Base-by-base conservation (phyloP, 2,329 filamentous ascomycete species). In the Fusarium floridanum region DNA sequence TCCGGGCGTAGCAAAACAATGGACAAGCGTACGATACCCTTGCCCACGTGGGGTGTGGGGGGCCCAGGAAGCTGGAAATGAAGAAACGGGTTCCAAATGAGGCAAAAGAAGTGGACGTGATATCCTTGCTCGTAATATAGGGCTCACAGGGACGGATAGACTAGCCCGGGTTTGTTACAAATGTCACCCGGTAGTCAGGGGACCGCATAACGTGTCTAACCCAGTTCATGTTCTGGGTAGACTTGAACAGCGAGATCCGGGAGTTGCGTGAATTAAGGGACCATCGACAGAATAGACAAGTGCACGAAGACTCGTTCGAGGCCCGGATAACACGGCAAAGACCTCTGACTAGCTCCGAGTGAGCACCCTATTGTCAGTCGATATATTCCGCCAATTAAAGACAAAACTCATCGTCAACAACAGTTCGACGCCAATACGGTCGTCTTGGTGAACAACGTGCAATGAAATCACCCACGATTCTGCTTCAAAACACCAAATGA, bases 31-130 rank as follows among this genome's bases (percentile, higher is more conserved):
- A 29, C 16, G 17, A 39, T 60, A 41, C 36, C 56, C 56, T 39
- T 20, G 22, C 56, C 56, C 56, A 60, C 16, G 34, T 60, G 56
- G 56, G 34, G 20, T 41, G 56, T 60, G 36, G 56, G 56, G 34
- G 56, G 36, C 14, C 36, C 16, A 36, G 12, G 9, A 36, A 24
- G 55, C 17, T 57, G n/a, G 55, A 37, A 36, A 37, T 20, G 20
- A 22, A 36, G 5, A 57, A 22, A 57, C n/a, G 32, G 20, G 10
- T 37, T 12, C 55, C 55, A 22, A 57, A 57, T n/a, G 32, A 5
- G 8, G 55, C 2, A 37, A 24, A n/a, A 24, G 9, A 9, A 16
- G 50, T 32, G 3, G 8, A 12, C 5, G 37, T 16, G n/a, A 9
- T 22, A 57, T 17, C 55, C 55, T 10, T 22, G 32, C 11, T 57